These are phyloP conservation scores for Straminergon stramineum DNA, from an alignment of 225 moss, liverwort and hornwort genomes.

Conservation along the genomic window DNA sequence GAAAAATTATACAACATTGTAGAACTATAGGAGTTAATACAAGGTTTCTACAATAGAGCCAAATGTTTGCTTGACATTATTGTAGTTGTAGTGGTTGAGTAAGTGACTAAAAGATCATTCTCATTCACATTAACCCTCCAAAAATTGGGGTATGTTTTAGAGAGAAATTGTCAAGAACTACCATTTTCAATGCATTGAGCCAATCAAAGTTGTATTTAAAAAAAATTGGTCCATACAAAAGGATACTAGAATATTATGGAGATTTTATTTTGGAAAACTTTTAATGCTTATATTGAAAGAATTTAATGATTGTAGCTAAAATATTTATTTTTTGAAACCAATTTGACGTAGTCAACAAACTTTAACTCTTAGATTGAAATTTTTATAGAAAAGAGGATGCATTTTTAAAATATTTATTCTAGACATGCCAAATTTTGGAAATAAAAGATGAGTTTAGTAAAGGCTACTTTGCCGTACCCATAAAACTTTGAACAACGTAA, in stretches of 20 bases:
- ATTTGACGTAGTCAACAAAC: neutral
- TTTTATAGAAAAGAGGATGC: neutral
- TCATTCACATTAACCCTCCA: neutral
- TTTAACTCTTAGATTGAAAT: neutral
- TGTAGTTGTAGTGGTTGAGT: neutral
- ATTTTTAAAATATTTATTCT: neutral
- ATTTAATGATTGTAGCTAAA: neutral
- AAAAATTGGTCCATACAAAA: neutral
- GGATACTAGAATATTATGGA: neutral
- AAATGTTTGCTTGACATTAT: neutral
- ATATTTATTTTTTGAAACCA: neutral
- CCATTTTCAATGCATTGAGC: neutral
- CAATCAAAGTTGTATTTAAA: neutral
- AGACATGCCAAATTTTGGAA: neutral
- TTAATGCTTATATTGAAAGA: neutral
- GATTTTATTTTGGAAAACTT: neutral
- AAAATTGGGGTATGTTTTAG: neutral
- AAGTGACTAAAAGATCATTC: neutral
- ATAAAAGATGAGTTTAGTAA: neutral
- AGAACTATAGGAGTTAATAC: neutral
- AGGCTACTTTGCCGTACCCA: rapidly evolving
- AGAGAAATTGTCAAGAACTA: neutral
- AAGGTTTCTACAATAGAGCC: neutral
- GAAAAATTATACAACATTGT: no score
- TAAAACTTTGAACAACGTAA: neutral